These are phyloP conservation scores for Polyrhizophydium stewartii DNA, from an alignment of 371 early-diverging fungal genomes.

Conservation along the genomic window DNA sequence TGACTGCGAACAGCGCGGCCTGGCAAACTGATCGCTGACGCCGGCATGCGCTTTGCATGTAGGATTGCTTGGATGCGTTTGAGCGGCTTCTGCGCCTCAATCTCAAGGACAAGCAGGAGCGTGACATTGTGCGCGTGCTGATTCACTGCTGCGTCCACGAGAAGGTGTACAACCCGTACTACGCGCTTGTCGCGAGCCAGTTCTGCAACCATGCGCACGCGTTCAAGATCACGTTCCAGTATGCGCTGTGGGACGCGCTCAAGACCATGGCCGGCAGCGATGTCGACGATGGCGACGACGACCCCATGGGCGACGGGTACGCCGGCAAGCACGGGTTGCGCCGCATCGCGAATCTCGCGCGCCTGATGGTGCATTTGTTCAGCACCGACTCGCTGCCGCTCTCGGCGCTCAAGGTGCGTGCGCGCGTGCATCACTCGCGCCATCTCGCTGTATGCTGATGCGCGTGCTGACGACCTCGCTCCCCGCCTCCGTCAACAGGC, in stretches of 20 bases:
- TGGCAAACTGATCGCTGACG: not conserved
- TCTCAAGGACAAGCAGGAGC: conserved; percentile 84
- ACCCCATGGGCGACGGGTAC: conserved; percentile 8
- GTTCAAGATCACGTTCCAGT: conserved; percentile 91
- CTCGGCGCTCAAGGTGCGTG: conserved; percentile 31
- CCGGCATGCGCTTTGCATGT: conserved; percentile 3
- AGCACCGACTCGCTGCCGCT: conserved; percentile 18
- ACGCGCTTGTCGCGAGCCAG: conserved; percentile 75
- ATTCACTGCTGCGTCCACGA: conserved; percentile 88
- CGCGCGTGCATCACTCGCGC: not conserved
- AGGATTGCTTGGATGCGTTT: conserved; percentile 92
- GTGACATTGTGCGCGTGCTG: conserved; percentile 90
- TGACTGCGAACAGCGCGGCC: conserved; percentile 4
- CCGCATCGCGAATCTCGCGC: conserved; percentile 29
- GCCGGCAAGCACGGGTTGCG: conserved; percentile 16
- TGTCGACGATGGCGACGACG: conserved; percentile 10
- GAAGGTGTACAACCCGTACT: conserved; percentile 89
- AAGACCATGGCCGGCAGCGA: conserved; percentile 29
- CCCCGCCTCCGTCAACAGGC: not conserved
- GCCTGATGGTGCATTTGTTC: conserved; percentile 29
- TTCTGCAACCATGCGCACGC: conserved; percentile 73
- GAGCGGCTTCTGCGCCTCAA: conserved; percentile 77
- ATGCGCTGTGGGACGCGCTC: conserved; percentile 83
- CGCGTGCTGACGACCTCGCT: not conserved
- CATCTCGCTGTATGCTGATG: not conserved